Evolutionary conservation across 768 basidiomycete genomes (phyloP), one percentile per base, ranked within the genome.

Genomic region (Psilocybe cubensis): DNA sequence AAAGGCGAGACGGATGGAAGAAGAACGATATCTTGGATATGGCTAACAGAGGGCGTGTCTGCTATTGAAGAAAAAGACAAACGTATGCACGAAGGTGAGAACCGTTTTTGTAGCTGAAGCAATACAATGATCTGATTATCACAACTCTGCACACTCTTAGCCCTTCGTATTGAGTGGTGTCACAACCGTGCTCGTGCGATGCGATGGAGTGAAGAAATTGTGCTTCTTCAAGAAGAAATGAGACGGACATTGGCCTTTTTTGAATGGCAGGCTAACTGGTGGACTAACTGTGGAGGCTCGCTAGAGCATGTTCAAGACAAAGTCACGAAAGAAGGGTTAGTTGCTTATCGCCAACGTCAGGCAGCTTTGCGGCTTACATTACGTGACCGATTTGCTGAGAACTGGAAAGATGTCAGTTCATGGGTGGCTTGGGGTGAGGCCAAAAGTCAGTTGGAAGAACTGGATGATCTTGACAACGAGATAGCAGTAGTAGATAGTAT

Each of bases 161-260:
- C 46, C 21, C 44, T 60, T 1, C 3, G 47, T n/a, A 55, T 55
- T 24, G 59, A 60, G 25, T 60, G 54, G 48, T 55, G 54, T 23
- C 3, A 31, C 10, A 56, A 20, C 18, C 38, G 54, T 18, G 54
- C 54, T 8, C 53, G 59, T 0, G 48, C 40, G 2, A 41, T 24
- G 18, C 47, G 59, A 14, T 51, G 33, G 25, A 20, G 20, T 4
- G 59, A 60, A 42, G 59, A 60, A 21, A n/a, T 49, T 4, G n/a
- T 20, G 9, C 41, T 60, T 4, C n/a, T 60, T 0, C 25, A 24
- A 20, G 59, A 60, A 27, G 59, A 60, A 33, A 55, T 55, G 54
- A 40, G 54, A 1, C 53, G 54, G 1, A 42, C 55, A 17, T 8
- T 56, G 21, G 48, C 46, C 3, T 60, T 56, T 20, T 44, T 54